Evolutionary conservation across 352 stramenopile genomes (phyloP), one percentile per base, ranked within the genome.

Genomic region (Lagenidium giganteum): DNA sequence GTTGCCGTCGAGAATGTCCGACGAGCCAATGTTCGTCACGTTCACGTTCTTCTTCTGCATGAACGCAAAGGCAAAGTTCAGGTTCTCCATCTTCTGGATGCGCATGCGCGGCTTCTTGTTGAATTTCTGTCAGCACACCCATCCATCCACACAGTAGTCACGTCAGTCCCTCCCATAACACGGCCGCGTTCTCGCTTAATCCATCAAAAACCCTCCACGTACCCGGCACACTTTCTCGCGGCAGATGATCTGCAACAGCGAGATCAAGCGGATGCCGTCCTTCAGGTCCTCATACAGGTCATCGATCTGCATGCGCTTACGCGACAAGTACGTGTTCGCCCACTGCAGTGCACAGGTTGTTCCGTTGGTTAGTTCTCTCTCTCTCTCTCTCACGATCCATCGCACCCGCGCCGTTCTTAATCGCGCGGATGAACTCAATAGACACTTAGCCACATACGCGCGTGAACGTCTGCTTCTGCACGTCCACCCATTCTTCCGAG

Each of bases 21-120:
- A 88, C 40, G 83, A 95, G 31, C 87, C 85, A 25, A 96, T 87
- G 70, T 96, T 96, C 12, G 87, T 94, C 41, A 96, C 54, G 54
- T 87, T 91, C 4, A 96, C 69, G 52, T 89, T 84, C 55, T 92
- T 92, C 54, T 86, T 85, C 41, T 91, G 77, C 63, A 95, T 68
- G 43, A 91, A 95, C 26, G 85, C 77, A 52, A 96, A 93, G 36
- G 84, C 74, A 45, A 96, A 84, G 68, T 95, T 95, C 14, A 93
- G 60, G 54, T 95, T 96, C 61, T 96, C 87, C 64, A 96, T 89
- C 67, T 95, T 96, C 51, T 96, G 87, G 62, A 96, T 96, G 38
- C 86, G 80, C 77, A 96, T 95, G 51, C 86, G 85, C 47, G 83
- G 83, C 47, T 95, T 91, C 64, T 88, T 91, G 76, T 95, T 96